Conservation (phyloP, 2,329 filamentous ascomycete species). For the Cladophialophora carrionii region DNA sequence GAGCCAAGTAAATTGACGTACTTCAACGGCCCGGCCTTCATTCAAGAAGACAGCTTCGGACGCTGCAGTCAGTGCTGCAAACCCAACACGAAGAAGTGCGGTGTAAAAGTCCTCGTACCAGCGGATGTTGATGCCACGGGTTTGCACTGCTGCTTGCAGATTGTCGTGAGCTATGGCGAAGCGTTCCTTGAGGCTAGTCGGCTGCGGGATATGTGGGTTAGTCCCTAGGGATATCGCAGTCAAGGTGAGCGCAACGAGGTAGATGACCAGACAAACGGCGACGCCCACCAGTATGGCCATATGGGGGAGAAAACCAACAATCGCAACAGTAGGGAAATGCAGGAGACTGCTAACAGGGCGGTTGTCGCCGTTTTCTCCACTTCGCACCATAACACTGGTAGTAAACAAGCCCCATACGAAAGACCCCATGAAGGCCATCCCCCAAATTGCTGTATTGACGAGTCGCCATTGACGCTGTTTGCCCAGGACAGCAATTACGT, state of each 20-base stretch:
- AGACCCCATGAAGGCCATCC: slow-evolving; percentile 81
- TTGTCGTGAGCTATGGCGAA: slow-evolving; percentile 76
- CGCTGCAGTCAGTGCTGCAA: slow-evolving; percentile 85
- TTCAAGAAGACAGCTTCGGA: slow-evolving; percentile 96
- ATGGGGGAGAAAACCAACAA: slow-evolving; percentile 93
- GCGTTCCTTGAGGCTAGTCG: slow-evolving; percentile 60
- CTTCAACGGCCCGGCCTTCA: slow-evolving; percentile 75
- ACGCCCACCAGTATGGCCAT: slow-evolving; percentile 85
- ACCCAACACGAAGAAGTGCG: slow-evolving; percentile 80
- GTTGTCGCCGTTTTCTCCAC: slow-evolving; percentile 31
- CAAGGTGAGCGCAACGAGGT: slow-evolving; percentile 72
- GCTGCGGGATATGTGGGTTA: slow-evolving; percentile 54
- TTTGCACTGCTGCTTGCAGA: slow-evolving; percentile 86
- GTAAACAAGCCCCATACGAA: slow-evolving; percentile 74
- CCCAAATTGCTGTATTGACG: slow-evolving; percentile 86
- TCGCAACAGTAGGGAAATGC: slow-evolving; percentile 89
- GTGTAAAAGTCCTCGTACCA: slow-evolving; percentile 96
- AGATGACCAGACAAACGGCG: slow-evolving; percentile 73
- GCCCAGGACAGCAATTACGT: slow-evolving; percentile 77
- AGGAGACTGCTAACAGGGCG: slow-evolving; percentile 63
- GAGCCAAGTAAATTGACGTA: slow-evolving; percentile 82
- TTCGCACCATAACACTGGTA: slow-evolving; percentile 45
- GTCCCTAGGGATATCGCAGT: slow-evolving; percentile 66
- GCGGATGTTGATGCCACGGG: slow-evolving; percentile 77
- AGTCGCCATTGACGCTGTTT: slow-evolving; percentile 80